These are phyloP conservation scores for Xerocomus brunneocitrinus DNA, from an alignment of 768 basidiomycete species.

Conservation along the genomic window DNA sequence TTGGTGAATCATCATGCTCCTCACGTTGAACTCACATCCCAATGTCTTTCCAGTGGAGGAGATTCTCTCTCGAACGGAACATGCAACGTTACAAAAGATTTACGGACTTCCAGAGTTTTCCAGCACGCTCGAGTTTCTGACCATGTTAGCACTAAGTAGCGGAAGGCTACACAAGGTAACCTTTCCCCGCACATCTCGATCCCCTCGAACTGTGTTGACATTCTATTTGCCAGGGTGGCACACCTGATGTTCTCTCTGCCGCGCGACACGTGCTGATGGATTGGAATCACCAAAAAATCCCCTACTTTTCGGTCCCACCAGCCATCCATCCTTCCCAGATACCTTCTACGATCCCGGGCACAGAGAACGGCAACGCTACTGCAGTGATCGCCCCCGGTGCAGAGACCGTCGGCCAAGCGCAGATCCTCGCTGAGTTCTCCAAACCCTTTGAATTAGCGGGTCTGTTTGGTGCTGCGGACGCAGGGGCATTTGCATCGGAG, in stretches of 20 bases:
- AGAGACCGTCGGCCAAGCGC: slow-evolving; percentile 75
- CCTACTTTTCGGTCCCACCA: slow-evolving; percentile 82
- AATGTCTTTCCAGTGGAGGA: slow-evolving; percentile 63
- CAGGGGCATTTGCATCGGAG: slow-evolving; percentile 58
- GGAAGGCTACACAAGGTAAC: slow-evolving; percentile 80
- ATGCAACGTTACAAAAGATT: slow-evolving; percentile 69
- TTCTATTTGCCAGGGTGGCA: slow-evolving; percentile 60
- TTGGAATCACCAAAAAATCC: slow-evolving; percentile 96
- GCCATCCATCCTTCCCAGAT: slow-evolving; percentile 71
- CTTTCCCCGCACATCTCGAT: neutral
- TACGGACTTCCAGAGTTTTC: slow-evolving; percentile 78
- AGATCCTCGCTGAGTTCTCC: slow-evolving; percentile 66
- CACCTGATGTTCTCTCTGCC: slow-evolving; percentile 79
- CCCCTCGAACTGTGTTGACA: neutral
- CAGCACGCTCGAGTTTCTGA: slow-evolving; percentile 77
- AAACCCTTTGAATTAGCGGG: slow-evolving; percentile 81
- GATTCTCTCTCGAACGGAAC: slow-evolving; percentile 70
- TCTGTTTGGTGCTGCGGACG: slow-evolving; percentile 76
- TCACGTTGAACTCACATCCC: neutral
- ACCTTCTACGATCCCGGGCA: slow-evolving; percentile 38
- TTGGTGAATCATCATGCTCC: slow-evolving; percentile 51
- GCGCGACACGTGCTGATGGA: slow-evolving; percentile 81
- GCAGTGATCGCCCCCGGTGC: slow-evolving; percentile 60
- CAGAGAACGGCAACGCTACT: slow-evolving; percentile 33
- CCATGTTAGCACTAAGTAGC: slow-evolving; percentile 79